Percentiles rank a stretch among this genome's conserved stretches.
Evolutionary conservation across 768 basidiomycete genomes (phyloP).

Genomic region (Pisolithus albus): DNA sequence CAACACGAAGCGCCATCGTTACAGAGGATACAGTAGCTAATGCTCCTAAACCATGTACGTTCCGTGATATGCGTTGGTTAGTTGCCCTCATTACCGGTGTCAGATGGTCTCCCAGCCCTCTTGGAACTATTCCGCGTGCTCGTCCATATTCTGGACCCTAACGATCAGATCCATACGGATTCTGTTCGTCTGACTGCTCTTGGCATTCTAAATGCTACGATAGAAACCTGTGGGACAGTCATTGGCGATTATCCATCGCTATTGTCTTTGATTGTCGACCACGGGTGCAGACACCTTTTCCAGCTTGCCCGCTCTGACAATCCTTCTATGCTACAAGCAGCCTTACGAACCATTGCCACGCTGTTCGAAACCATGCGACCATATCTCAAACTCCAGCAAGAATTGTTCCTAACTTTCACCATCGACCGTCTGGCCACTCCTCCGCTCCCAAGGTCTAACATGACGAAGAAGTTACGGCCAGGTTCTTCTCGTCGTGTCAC

Average conservation of each 20-base stretch:
- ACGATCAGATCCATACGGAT: conserved; percentile 92
- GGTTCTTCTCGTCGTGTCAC: conserved; percentile 50
- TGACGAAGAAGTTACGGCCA: conserved; percentile 28
- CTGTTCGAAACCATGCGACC: conserved; percentile 82
- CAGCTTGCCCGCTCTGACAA: conserved; percentile 93
- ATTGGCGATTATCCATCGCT: conserved; percentile 78
- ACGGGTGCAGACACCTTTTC: conserved; percentile 94
- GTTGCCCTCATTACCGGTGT: background rate
- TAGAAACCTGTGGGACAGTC: conserved; percentile 74
- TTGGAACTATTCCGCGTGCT: conserved; percentile 90
- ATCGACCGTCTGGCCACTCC: conserved; percentile 82
- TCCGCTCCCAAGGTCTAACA: conserved; percentile 20
- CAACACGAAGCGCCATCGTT: background rate
- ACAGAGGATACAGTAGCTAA: background rate
- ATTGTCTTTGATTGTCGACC: conserved; percentile 69
- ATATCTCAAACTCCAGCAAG: conserved; percentile 89
- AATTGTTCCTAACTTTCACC: conserved; percentile 90
- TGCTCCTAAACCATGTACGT: conserved; percentile 19
- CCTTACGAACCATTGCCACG: conserved; percentile 81
- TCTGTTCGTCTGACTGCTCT: conserved; percentile 88
- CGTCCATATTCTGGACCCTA: conserved; percentile 91
- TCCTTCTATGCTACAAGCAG: conserved; percentile 64
- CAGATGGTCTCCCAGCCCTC: conserved; percentile 88
- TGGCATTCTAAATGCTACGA: conserved; percentile 77
- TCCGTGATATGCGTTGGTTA: background rate